Evolutionary conservation across 75 land plant species (phyloP), one percentile per base, ranked within the genome.

Genomic region (Picea sitchensis): DNA sequence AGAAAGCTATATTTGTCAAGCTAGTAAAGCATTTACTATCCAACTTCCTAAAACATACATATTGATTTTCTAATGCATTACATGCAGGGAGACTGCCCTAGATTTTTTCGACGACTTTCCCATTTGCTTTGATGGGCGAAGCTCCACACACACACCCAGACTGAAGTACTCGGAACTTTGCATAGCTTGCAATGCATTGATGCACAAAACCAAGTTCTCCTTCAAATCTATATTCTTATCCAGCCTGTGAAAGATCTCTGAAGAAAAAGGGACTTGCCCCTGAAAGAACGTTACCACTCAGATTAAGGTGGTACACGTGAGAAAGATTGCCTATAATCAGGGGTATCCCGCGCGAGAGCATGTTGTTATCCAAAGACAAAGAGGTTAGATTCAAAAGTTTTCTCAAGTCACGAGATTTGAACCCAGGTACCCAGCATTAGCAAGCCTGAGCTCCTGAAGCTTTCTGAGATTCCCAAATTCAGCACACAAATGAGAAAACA

Each of bases 181-280:
- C 18, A 78, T 23, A 5, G 58, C 84, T 47, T 82, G 82, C 3
- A 75, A 61, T 30, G 82, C 77, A 63, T 76, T 83, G 58, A 87
- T 60, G 61, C 98, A 95, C 23, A 95, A 84, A 0, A 85, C 91
- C 14, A 90, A 81, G 36, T 95, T 95, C 32, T 85, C 91, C 79
- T 86, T 86, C 73, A 95, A 71, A 20, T 86, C 90, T 86, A 95
- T 44, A 36, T 92, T 92, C 78, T 84, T 77, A 38, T 91, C 95
- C 31, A 95, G 84, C 65, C 88, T 89, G 69, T 81, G 78, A 64
- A 95, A 75, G 67, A 95, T 92, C 14, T 73, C 76, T 5, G 79
- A 15, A 15, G 84, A 64, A 79, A 95, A 92, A 38, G 95, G 95
- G 26, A 95, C 93, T 26, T 2, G 83, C 83, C 12, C 98, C 98